Evolutionary conservation across 2,329 filamentous ascomycete genomes (phyloP), one percentile per base, ranked within the genome.

Genomic region (Pseudogymnoascus sp.): DNA sequence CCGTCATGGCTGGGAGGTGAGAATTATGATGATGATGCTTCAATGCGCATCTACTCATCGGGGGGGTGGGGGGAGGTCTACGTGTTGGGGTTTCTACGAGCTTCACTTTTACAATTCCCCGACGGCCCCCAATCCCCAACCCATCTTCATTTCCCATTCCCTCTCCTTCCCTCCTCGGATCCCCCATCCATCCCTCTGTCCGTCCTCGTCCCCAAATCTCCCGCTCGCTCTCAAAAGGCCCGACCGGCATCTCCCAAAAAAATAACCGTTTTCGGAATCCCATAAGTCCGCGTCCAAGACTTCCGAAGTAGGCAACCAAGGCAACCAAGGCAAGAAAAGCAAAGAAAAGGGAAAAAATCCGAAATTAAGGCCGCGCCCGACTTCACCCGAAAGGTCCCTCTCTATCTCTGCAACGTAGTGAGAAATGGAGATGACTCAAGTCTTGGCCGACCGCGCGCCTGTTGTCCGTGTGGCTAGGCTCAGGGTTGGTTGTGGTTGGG

Each of bases 351-450:
- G 25, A 31, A 31, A 42, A 49, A 31, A 5, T 2, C 23, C 12
- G 40, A 43, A 43, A 43, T 43, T 43, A 43, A 38, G 1, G 3
- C 23, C 11, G 12, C 11, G 12, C 43, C 43, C 43, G 43, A 49
- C 23, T 28, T 49, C 43, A n/a, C 43, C 43, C 43, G 43, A 49
- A 21, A 16, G 37, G n/a, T 16, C 6, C n/a, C 6, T 7, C 37
- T 42, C 38, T 42, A 42, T 42, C 38, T 16, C 8, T 11, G 4
- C 3, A 5, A 14, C 12, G 18, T 16, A 2, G 40, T 46, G 43
- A 53, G 43, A 53, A 53, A 53, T 53, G 43, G 43, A 53, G 43
- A 53, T 53, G 43, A 53, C 43, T 53, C 43, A 53, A 31, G 43
- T 12, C 14, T 28, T 5, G 43, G 14, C 43, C 14, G 43, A 14